A percentile compares a stretch with the other conserved stretches of the same genome.
phyloP scores from a whole-genome alignment of 2,329 filamentous ascomycete genomes.

The Arthrobotrys conoides region DNA sequence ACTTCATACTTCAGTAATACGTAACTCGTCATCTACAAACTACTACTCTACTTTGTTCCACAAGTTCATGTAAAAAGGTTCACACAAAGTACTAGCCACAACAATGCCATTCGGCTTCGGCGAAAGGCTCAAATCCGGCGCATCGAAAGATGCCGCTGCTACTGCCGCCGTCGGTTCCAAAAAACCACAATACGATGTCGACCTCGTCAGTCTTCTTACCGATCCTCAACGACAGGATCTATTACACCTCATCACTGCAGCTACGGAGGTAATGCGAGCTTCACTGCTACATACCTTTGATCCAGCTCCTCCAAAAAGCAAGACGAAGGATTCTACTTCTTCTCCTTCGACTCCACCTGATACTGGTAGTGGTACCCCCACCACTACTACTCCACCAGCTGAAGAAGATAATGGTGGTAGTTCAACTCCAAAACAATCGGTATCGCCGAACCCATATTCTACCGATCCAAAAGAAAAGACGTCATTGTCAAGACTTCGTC shows the following conservation, averaged over 20 bases:
- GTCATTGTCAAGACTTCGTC: constrained; percentile 72
- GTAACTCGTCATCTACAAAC: not conserved
- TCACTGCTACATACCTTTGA: constrained; percentile 45
- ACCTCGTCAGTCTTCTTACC: constrained; percentile 63
- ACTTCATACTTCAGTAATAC: not conserved
- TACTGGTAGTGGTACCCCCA: not conserved
- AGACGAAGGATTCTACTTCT: constrained; percentile 19
- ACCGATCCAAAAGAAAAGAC: constrained; percentile 64
- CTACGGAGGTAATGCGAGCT: constrained; percentile 57
- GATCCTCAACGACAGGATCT: constrained; percentile 62
- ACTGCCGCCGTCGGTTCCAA: not conserved
- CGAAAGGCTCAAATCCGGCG: constrained; percentile 31
- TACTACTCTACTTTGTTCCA: too few relatives aligned
- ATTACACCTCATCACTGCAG: constrained; percentile 57
- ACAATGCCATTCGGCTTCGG: constrained; percentile 58
- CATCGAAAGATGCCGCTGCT: not conserved
- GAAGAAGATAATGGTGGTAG: constrained; percentile 57
- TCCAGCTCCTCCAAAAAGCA: constrained; percentile 31
- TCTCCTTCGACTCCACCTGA: not conserved
- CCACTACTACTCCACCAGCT: constrained; percentile 28
- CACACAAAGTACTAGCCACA: not conserved
- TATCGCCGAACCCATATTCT: constrained; percentile 22
- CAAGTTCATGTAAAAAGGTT: too few relatives aligned
- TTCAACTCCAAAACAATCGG: constrained; percentile 63
- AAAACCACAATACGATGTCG: constrained; percentile 48